A percentile compares a stretch with the other conserved stretches of the same genome.
Evolutionary conservation across 768 basidiomycete species (phyloP).

Genomic region (Filobasidium floriforme): DNA sequence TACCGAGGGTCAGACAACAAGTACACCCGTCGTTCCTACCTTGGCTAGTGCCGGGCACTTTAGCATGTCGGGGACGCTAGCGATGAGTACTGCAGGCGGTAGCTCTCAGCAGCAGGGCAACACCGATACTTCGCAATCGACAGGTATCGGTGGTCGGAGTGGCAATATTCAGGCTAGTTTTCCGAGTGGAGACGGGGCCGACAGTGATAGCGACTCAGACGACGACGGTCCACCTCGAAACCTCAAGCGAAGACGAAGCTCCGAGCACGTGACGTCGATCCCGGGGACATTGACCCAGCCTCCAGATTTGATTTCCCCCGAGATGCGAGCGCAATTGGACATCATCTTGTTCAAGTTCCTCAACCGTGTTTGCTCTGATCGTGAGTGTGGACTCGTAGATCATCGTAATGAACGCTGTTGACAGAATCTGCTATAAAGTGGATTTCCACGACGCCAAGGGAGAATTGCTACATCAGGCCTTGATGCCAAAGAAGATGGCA

Average conservation of each 20-base stretch:
- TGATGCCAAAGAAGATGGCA: slow-evolving; percentile 98
- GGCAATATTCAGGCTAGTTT: slow-evolving; percentile 15
- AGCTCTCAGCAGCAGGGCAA: slow-evolving; percentile 28
- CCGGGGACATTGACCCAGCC: slow-evolving; percentile 23
- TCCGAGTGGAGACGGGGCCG: slow-evolving; percentile 33
- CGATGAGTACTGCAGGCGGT: slow-evolving; percentile 26
- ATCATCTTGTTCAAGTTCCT: slow-evolving; percentile 84
- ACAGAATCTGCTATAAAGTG: slow-evolving; percentile 52
- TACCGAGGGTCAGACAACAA: slow-evolving; percentile 7
- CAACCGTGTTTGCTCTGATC: slow-evolving; percentile 77
- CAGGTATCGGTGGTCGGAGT: slow-evolving; percentile 15
- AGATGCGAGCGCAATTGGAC: slow-evolving; percentile 75
- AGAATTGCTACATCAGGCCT: slow-evolving; percentile 91
- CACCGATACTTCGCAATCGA: slow-evolving; percentile 2
- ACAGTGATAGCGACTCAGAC: slow-evolving; percentile 31
- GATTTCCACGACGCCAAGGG: slow-evolving; percentile 89
- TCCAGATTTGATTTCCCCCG: slow-evolving; percentile 45
- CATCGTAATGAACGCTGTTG: background rate
- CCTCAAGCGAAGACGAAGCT: slow-evolving; percentile 35
- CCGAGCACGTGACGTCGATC: slow-evolving; percentile 26
- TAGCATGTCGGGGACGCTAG: slow-evolving; percentile 29
- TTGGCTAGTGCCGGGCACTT: slow-evolving; percentile 17
- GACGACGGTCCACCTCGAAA: slow-evolving; percentile 28
- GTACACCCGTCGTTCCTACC: slow-evolving; percentile 12
- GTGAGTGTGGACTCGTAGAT: slow-evolving; percentile 50